A percentile compares a stretch with the other conserved stretches of the same genome.
These are phyloP conservation scores for Jacaranda copaia DNA, from an alignment of 257 asterid genomes.

Conservation along the genomic window DNA sequence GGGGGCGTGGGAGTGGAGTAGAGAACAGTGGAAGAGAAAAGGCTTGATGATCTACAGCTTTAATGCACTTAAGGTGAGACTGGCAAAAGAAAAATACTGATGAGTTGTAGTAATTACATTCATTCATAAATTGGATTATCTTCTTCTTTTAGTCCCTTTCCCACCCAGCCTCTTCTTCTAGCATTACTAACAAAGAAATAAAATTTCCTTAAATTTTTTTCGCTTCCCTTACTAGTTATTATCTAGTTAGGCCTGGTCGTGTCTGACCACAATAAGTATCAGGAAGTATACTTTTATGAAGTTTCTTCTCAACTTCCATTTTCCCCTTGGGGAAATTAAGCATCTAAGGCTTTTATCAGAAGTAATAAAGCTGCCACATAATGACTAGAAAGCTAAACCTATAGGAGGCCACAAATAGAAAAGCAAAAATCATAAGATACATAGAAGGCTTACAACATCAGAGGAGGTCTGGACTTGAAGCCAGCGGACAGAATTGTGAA, in stretches of 20 bases:
- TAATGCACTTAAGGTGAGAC: background rate
- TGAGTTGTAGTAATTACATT: background rate
- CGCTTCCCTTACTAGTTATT: background rate
- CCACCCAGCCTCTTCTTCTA: background rate
- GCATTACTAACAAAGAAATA: background rate
- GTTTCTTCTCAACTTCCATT: background rate
- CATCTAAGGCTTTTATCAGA: background rate
- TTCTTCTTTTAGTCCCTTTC: background rate
- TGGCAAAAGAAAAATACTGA: background rate
- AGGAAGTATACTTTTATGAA: background rate
- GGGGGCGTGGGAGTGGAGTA: no score
- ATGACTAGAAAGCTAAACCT: background rate
- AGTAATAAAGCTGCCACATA: background rate
- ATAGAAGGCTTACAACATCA: conserved; percentile 52
- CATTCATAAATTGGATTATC: conserved; percentile 18
- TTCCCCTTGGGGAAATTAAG: background rate
- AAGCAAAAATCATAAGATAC: background rate
- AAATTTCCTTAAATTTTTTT: background rate
- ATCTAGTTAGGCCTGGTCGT: background rate
- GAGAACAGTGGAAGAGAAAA: background rate
- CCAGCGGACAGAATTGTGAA: conserved; percentile 85
- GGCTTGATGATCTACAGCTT: background rate
- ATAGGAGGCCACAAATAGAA: background rate
- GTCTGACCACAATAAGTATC: background rate
- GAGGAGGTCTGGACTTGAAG: conserved; percentile 89